Conservation (phyloP, 1,139 yeast genomes). For the Pichia cactophila region DNA sequence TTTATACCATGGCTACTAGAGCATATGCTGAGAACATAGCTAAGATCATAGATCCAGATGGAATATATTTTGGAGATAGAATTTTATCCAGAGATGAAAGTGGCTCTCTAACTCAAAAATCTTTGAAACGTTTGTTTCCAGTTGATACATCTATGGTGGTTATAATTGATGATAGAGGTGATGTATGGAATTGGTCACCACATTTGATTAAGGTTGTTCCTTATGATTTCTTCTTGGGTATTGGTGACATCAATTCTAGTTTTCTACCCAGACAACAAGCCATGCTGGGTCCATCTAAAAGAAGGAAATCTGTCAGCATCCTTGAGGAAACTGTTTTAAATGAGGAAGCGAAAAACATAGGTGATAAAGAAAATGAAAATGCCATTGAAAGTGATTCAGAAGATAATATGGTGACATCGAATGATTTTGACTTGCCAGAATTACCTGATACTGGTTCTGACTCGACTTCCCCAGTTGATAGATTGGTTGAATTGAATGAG, state of each 20-base stretch:
- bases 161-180: constrained; percentile 95
- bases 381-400: constrained; percentile 23
- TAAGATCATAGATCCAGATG: constrained; percentile 83
- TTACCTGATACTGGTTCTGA: constrained; percentile 16
- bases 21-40: constrained; percentile 90
- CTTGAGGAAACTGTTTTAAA: constrained; percentile 35
- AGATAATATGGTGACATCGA: constrained; percentile 1
- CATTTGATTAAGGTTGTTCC: constrained; percentile 90
- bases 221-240: constrained; percentile 91
- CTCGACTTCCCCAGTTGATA: constrained; percentile 39
- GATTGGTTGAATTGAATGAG: constrained; percentile 42
- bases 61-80: constrained; percentile 80
- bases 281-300: constrained; percentile 61
- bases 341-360: constrained; percentile 15
- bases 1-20: constrained; percentile 98
- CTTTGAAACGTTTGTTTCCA: constrained; percentile 82
- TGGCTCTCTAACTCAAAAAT: constrained; percentile 86
- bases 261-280: constrained; percentile 80
- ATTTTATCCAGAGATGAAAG: constrained; percentile 91
- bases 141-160: constrained; percentile 96
- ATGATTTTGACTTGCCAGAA: not conserved
- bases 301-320: constrained; percentile 48
- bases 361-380: constrained; percentile 19
- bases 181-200: constrained; percentile 97
- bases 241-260: constrained; percentile 94